phyloP scores from a whole-genome alignment of 2,329 filamentous ascomycete species.

The Neobulgaria alba region DNA sequence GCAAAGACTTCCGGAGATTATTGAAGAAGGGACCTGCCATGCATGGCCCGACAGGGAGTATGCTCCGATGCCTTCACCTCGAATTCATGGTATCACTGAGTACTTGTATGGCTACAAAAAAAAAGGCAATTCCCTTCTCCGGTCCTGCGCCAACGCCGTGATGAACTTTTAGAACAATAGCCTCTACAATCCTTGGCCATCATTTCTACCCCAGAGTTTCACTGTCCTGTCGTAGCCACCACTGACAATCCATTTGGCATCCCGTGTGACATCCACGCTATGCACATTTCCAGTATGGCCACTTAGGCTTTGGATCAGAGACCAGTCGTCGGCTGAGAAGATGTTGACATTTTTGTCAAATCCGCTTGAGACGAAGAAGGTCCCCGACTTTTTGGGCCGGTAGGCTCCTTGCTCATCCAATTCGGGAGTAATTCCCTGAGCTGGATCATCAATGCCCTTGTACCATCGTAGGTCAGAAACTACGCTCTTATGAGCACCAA shows the following conservation, averaged over 20 bases:
- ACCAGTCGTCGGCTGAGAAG: slow-evolving; percentile 95
- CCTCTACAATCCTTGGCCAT: slow-evolving; percentile 48
- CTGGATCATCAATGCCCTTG: slow-evolving; percentile 72
- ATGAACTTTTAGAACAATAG: no score
- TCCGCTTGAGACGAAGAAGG: slow-evolving; percentile 82
- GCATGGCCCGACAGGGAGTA: no score
- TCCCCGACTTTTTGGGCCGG: slow-evolving; percentile 75
- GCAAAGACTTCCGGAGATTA: no score
- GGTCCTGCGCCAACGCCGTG: no score
- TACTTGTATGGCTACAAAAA: no score
- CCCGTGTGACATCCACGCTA: slow-evolving; percentile 77
- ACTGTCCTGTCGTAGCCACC: slow-evolving; percentile 91
- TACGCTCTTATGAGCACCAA: slow-evolving; percentile 84
- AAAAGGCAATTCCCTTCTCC: no score
- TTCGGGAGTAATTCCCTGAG: slow-evolving; percentile 51
- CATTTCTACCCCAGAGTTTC: slow-evolving; percentile 90
- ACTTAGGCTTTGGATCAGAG: slow-evolving; percentile 74
- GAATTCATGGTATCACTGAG: no score
- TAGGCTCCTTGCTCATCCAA: slow-evolving; percentile 56
- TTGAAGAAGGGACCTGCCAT: no score
- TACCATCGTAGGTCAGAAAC: slow-evolving; percentile 93
- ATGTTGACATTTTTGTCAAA: slow-evolving; percentile 95
- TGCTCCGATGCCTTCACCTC: no score
- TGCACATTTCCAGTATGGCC: slow-evolving; percentile 90
- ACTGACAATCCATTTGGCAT: slow-evolving; percentile 88